Base-by-base conservation (phyloP, 768 basidiomycete genomes). In the Flagelloscypha sp. region DNA sequence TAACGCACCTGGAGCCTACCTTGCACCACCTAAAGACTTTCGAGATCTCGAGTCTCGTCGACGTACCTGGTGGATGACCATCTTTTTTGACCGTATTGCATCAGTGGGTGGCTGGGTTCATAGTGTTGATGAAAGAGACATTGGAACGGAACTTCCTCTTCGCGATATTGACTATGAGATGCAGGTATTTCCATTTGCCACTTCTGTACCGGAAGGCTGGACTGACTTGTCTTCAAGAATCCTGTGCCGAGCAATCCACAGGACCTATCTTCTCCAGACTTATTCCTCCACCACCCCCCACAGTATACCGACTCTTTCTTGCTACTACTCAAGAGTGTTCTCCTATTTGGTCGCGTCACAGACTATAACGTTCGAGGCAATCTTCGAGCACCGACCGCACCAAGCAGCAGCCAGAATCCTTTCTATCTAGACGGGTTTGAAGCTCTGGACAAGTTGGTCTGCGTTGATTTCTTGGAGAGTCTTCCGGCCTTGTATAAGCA, bases 41-140 rank as follows among this genome's bases (percentile, higher is more conserved):
- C 72, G 71, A 13, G 87, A 89, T 44, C 57, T 87, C 37, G 86
- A 90, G 58, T 78, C 74, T 27, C 66, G 86, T 41, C 68, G 87
- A 33, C 70, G 87, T 35, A 82, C 85, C 4, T 90, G 87, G 87
- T 90, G 86, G 86, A 87, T 87, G 83, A 79, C 84, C 13, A 76
- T 90, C 25, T 59, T 87, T 30, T 88, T 89, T 53, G 86, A 90
- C 55, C 79, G 86, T 19, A 85, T 87, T 30, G 75, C 60, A 5
- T 80, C 79, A 24, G 74, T 80, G 17, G 85, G 84, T 27, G 86
- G 87, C 12, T 90, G 87, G 87, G 69, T 86, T 24, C 87, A 90
- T 49, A 79, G 76, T 6, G 74, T 90, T 12, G 84, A 87, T 45
- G 86, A 90, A 52, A 70, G 77, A 31, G 86, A 89, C 52, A 63